These are phyloP conservation scores for Capronia coronata DNA, from an alignment of 2,329 filamentous ascomycete genomes.

Conservation along the genomic window DNA sequence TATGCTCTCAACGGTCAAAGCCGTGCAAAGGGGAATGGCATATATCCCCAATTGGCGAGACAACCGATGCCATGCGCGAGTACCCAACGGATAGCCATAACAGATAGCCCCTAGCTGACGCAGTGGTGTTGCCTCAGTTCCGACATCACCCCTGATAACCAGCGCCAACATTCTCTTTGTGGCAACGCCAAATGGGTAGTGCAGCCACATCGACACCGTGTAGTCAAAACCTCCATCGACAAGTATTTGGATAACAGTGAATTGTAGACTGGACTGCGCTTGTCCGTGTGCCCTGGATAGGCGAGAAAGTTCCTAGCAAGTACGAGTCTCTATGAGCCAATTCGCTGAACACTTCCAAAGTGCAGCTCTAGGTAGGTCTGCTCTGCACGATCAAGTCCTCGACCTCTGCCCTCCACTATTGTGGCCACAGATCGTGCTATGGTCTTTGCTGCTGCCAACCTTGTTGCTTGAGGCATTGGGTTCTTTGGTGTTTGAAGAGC, in stretches of 20 bases:
- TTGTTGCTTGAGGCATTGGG: not conserved
- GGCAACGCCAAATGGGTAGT: not conserved
- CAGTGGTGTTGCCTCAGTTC: not conserved
- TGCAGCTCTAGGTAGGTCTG: not conserved
- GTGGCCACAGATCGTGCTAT: not conserved
- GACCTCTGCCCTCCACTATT: slow-evolving; percentile 2
- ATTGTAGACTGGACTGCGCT: not conserved
- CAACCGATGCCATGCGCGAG: not conserved
- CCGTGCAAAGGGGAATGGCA: not conserved
- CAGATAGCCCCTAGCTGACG: not conserved
- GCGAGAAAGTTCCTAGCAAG: not conserved
- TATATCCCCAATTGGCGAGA: not conserved
- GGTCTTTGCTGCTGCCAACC: not conserved
- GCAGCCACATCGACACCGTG: not conserved
- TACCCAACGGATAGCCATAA: not conserved
- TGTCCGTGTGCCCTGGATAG: not conserved
- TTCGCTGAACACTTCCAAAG: not conserved
- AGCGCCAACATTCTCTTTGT: not conserved
- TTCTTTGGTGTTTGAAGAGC: not conserved
- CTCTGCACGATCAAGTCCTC: slow-evolving; percentile 1
- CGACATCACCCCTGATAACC: not conserved
- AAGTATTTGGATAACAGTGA: not conserved
- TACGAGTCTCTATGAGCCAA: not conserved
- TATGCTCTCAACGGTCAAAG: not conserved
- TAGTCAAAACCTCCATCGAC: too few relatives aligned